A percentile compares a stretch with the other conserved stretches of the same genome.
These are phyloP conservation scores for Ogataea neopini DNA, from an alignment of 805 yeast genomes.

Conservation along the genomic window DNA sequence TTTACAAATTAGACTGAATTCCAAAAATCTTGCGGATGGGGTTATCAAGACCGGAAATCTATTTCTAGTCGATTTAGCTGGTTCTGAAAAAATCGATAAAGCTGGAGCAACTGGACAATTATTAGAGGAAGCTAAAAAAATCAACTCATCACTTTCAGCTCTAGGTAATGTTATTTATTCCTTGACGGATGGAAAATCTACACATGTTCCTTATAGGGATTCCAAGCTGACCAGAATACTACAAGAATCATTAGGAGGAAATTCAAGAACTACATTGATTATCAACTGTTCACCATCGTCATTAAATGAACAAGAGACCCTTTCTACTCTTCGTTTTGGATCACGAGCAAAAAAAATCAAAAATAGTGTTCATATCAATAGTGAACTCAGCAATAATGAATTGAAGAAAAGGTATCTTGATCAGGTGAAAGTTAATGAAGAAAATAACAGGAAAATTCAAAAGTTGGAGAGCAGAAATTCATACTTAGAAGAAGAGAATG, in stretches of 20 bases:
- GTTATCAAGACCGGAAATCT: constrained; percentile 62
- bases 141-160: constrained; percentile 74
- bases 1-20: constrained; percentile 66
- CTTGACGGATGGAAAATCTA: constrained; percentile 65
- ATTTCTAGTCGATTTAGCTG: constrained; percentile 82
- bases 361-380: constrained; percentile 64
- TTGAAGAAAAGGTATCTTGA: constrained; percentile 26
- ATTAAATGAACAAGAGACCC: constrained; percentile 59
- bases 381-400: constrained; percentile 29
- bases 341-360: constrained; percentile 66
- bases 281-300: constrained; percentile 70
- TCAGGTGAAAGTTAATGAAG: constrained; percentile 24
- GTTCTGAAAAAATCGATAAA: constrained; percentile 77
- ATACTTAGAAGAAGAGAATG: constrained; percentile 45
- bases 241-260: constrained; percentile 82
- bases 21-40: constrained; percentile 55
- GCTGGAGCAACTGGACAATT: constrained; percentile 77
- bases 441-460: constrained; percentile 22
- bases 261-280: constrained; percentile 72
- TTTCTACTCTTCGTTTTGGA: constrained; percentile 75
- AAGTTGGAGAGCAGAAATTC: constrained; percentile 28
- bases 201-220: constrained; percentile 74
- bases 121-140: constrained; percentile 80
- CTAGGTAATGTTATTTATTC: constrained; percentile 81
- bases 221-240: constrained; percentile 76